A percentile compares a stretch with the other conserved stretches of the same genome.
phyloP scores from a whole-genome alignment of 2,329 filamentous ascomycete genomes.

The Colletotrichum camelliae region DNA sequence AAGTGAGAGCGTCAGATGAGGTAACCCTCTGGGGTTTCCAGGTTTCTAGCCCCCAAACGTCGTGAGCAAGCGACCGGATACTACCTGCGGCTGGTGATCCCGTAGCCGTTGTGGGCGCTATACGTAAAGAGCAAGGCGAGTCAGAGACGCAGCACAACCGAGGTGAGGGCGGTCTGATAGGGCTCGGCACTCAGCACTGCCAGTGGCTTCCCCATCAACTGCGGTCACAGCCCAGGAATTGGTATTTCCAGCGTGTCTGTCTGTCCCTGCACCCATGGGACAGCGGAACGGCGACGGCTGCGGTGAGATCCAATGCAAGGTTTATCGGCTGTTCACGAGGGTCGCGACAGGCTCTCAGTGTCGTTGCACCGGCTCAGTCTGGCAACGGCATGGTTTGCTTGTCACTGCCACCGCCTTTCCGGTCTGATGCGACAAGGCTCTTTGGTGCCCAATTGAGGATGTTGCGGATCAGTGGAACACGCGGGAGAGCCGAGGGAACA shows the following conservation, averaged over 20 bases:
- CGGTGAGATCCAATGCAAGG: not conserved
- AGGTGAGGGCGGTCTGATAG: not conserved
- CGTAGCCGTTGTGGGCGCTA: not conserved
- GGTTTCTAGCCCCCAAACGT: not conserved
- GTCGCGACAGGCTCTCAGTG: not conserved
- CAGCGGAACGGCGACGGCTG: not conserved
- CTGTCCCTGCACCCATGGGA: not conserved
- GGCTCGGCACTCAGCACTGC: not conserved
- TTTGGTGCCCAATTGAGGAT: not conserved
- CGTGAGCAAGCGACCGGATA: not conserved
- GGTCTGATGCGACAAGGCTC: not conserved
- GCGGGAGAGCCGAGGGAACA: not conserved
- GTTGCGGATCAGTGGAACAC: not conserved
- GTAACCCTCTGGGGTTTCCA: not conserved
- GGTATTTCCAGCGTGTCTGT: not conserved
- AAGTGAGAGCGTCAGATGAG: not conserved
- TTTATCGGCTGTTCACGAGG: not conserved
- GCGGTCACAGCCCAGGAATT: not conserved
- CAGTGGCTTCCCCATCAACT: not conserved
- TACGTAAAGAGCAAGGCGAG: not conserved
- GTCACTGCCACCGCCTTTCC: conserved; percentile 1
- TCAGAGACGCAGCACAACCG: not conserved
- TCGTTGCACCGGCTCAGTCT: not conserved
- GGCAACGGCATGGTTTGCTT: not conserved
- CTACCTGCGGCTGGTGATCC: not conserved